Evolutionary conservation across 2,329 filamentous ascomycete genomes (phyloP).

Genomic region (Colletotrichum camelliae): DNA sequence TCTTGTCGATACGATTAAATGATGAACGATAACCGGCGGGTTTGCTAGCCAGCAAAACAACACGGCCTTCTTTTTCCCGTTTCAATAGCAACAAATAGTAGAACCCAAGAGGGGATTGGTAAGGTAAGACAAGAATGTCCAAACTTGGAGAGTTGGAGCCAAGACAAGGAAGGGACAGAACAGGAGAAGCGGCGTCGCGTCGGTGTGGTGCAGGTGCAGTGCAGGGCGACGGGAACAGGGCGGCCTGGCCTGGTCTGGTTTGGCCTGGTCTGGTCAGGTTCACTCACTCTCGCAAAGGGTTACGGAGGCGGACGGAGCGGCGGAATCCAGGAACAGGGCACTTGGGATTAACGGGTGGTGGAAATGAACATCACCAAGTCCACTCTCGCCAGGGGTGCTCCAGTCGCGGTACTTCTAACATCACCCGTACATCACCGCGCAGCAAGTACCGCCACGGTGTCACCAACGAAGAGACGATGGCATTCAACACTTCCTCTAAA

Average conservation of each 20-base stretch:
- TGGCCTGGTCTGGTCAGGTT: not conserved
- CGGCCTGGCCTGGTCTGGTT: not conserved
- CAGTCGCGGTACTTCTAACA: not conserved
- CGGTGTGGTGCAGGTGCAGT: not conserved
- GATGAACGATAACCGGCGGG: not conserved
- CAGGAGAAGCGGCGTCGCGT: not conserved
- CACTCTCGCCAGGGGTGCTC: not conserved
- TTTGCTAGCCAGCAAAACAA: not conserved
- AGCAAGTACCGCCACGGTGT: not conserved
- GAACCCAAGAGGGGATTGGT: not conserved
- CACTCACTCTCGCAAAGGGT: not conserved
- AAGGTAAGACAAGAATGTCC: not conserved
- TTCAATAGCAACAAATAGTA: not conserved
- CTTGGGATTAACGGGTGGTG: constrained; percentile 10
- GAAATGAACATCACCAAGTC: constrained; percentile 17
- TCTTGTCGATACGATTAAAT: not conserved
- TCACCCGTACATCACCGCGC: not conserved
- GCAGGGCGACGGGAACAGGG: not conserved
- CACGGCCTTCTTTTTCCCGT: not conserved
- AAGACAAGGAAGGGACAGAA: not conserved
- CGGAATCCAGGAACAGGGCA: constrained; percentile 21
- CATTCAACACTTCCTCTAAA: not conserved
- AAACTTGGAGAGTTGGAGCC: not conserved
- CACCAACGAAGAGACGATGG: not conserved
- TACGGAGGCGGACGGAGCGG: not conserved